A percentile compares a stretch with the other conserved stretches of the same genome.
Evolutionary conservation across 495 filamentous ascomycete genomes (phyloP).

Genomic region (Staphylotrichum tortipilum): DNA sequence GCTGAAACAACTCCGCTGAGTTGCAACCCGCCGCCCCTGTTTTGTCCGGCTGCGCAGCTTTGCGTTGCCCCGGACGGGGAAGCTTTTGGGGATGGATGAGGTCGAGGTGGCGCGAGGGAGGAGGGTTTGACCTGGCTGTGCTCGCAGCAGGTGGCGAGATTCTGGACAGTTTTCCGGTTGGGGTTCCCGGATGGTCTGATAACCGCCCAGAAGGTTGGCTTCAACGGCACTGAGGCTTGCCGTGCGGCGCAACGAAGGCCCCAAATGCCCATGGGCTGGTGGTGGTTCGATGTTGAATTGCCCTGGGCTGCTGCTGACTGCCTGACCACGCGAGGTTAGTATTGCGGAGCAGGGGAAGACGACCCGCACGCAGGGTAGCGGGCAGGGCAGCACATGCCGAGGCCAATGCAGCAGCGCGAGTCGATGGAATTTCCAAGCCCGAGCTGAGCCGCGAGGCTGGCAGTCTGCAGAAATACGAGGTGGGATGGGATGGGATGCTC

Average conservation of each 20-base stretch:
- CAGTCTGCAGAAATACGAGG: neutral
- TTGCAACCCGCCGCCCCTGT: neutral
- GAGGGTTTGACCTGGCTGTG: too few species aligned
- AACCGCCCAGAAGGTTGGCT: neutral
- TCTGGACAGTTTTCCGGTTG: neutral
- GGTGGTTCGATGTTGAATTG: neutral
- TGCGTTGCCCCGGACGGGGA: too few species aligned
- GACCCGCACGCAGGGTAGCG: neutral
- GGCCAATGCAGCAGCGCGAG: too few species aligned
- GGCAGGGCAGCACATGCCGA: neutral
- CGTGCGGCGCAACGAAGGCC: neutral
- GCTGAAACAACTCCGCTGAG: slow-evolving; percentile 2
- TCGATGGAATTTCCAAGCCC: too few species aligned
- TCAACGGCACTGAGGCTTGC: neutral
- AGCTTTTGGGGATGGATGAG: neutral
- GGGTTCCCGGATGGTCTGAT: neutral
- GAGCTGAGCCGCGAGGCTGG: neutral
- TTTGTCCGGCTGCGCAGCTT: neutral
- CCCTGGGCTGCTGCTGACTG: neutral
- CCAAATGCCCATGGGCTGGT: neutral
- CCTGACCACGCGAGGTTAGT: too few species aligned
- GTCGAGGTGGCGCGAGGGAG: too few species aligned
- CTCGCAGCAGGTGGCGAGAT: slow-evolving; percentile 1
- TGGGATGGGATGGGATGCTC: too few species aligned
- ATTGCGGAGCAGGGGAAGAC: too few species aligned